Conservation (phyloP, 495 filamentous ascomycete species). For the Xylaria venustula region DNA sequence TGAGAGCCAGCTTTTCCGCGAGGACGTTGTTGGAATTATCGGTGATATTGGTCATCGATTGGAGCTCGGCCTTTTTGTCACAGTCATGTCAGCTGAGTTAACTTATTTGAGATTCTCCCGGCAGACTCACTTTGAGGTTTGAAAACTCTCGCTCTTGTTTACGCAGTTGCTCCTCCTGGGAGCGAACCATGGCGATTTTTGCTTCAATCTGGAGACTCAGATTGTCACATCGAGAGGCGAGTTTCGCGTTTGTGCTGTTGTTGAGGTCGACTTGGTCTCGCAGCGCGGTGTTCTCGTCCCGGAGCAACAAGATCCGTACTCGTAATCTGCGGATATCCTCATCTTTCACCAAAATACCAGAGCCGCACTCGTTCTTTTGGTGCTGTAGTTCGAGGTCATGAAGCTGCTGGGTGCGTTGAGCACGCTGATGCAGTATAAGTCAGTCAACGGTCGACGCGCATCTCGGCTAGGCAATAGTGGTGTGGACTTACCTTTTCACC, state of each 20-base stretch:
- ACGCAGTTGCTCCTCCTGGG: slow-evolving; percentile 55
- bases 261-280: slow-evolving; percentile 37
- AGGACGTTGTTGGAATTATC: slow-evolving; percentile 68
- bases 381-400: slow-evolving; percentile 65
- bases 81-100: slow-evolving; percentile 19
- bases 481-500: slow-evolving; percentile 35
- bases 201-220: slow-evolving; percentile 57
- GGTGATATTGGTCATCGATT: slow-evolving; percentile 58
- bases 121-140: slow-evolving; percentile 59
- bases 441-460: not conserved
- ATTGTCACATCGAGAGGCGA: slow-evolving; percentile 57
- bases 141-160: slow-evolving; percentile 61
- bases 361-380: slow-evolving; percentile 54
- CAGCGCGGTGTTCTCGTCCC: slow-evolving; percentile 60
- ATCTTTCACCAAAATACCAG: slow-evolving; percentile 61
- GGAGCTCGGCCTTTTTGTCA: slow-evolving; percentile 61
- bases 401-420: slow-evolving; percentile 34
- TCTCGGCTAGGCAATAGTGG: not conserved
- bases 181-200: slow-evolving; percentile 53
- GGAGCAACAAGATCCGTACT: slow-evolving; percentile 63
- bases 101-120: not conserved
- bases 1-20: slow-evolving; percentile 72
- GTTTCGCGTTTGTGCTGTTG: slow-evolving; percentile 58
- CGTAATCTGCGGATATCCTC: slow-evolving; percentile 66
- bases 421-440: not conserved